Evolutionary conservation across 2,329 filamentous ascomycete species (phyloP).

Genomic region (Annulohypoxylon truncatum): DNA sequence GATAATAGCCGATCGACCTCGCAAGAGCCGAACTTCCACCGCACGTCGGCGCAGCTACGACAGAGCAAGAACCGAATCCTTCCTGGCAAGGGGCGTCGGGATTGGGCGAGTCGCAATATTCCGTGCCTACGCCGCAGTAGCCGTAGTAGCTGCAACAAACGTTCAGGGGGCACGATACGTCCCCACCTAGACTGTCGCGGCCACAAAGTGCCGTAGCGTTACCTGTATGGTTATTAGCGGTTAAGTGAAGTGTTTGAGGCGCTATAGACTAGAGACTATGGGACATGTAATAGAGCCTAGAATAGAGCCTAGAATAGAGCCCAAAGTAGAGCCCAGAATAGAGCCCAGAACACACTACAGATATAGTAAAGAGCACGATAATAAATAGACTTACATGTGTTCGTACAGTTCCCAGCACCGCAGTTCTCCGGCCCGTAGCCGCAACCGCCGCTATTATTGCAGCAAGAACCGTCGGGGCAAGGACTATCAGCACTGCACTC

Average conservation of each 20-base stretch:
- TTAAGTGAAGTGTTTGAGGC: no score
- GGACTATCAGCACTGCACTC: slow-evolving; percentile 1
- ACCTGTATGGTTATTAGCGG: not conserved
- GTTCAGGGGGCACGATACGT: slow-evolving; percentile 9
- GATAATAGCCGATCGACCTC: slow-evolving; percentile 34
- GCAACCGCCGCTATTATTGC: slow-evolving; percentile 13
- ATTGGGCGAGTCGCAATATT: slow-evolving; percentile 6
- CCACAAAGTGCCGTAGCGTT: slow-evolving; percentile 17
- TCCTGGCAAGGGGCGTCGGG: slow-evolving; percentile 12
- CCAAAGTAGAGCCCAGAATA: no score
- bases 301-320: no score
- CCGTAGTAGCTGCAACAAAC: slow-evolving; percentile 16
- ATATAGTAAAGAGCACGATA: no score
- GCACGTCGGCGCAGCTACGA: slow-evolving; percentile 13
- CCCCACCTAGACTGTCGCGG: slow-evolving; percentile 10
- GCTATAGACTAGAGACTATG: no score
- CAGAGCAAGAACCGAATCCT: slow-evolving; percentile 13
- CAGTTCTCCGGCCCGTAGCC: slow-evolving; percentile 34
- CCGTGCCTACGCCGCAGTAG: slow-evolving; percentile 11
- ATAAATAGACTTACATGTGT: slow-evolving; percentile 8
- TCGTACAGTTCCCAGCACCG: slow-evolving; percentile 12
- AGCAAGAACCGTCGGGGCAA: slow-evolving; percentile 17
- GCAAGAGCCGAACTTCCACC: slow-evolving; percentile 8
- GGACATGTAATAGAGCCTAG: no score
- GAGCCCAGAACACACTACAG: no score